Percentiles rank a stretch among this genome's conserved stretches.
Conservation (phyloP, 1,284 basidiomycete species). For the Tylopilus sp. region DNA sequence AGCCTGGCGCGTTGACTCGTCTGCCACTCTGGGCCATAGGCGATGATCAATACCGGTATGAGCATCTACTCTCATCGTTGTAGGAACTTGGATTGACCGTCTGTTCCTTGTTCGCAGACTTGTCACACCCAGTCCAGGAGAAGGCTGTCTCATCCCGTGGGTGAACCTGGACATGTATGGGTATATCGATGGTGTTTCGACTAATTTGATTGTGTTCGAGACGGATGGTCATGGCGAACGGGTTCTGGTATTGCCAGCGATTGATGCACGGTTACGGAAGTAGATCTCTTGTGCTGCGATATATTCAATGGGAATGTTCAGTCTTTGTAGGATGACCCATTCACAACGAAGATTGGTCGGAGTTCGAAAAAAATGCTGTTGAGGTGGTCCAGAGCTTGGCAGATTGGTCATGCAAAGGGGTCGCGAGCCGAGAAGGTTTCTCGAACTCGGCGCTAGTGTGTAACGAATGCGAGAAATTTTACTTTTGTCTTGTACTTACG, state of each 20-base stretch:
- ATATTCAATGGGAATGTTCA: too few relatives aligned
- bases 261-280: conserved; percentile 16
- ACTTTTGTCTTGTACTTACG: too few relatives aligned
- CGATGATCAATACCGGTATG: conserved; percentile 32
- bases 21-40: conserved; percentile 30
- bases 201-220: conserved; percentile 28
- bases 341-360: too few relatives aligned
- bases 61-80: not conserved
- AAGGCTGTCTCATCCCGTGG: conserved; percentile 36
- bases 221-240: conserved; percentile 5
- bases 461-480: too few relatives aligned
- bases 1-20: conserved; percentile 6
- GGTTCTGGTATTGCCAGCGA: conserved; percentile 28
- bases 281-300: not conserved
- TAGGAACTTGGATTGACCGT: not conserved
- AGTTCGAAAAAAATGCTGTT: too few relatives aligned
- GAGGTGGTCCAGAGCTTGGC: too few relatives aligned
- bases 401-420: too few relatives aligned
- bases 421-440: too few relatives aligned
- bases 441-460: too few relatives aligned
- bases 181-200: conserved; percentile 38
- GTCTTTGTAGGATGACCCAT: too few relatives aligned
- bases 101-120: not conserved
- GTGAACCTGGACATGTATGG: conserved; percentile 32
- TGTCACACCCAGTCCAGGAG: conserved; percentile 1